phyloP scores from a whole-genome alignment of 2,329 filamentous ascomycete genomes.

The Aspergillus transmontanensis region DNA sequence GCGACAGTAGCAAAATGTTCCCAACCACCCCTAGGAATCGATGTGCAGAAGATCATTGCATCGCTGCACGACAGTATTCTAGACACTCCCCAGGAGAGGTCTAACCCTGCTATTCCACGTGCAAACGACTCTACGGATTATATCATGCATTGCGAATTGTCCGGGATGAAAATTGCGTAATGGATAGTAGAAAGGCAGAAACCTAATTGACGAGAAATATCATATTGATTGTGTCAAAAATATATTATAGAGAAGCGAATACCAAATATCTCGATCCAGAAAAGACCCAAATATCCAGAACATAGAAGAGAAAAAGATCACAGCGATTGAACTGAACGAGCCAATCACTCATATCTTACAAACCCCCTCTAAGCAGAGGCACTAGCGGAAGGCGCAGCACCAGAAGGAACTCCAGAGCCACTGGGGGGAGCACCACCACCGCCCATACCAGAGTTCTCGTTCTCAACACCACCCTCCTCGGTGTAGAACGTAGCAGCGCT shows the following conservation, averaged over 20 bases:
- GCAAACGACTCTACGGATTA: no score
- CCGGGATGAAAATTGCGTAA: no score
- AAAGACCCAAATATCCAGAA: not conserved
- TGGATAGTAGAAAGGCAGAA: not conserved
- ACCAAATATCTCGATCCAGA: not conserved
- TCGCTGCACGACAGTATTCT: no score
- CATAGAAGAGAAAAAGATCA: not conserved
- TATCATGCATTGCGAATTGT: no score
- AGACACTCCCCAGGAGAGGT: no score
- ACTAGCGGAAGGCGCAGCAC: not conserved
- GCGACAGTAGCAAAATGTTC: no score
- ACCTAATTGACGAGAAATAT: not conserved
- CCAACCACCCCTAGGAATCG: no score
- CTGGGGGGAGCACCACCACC: not conserved
- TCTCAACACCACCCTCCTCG: constrained; percentile 37
- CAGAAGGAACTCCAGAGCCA: not conserved
- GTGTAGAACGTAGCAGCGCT: constrained; percentile 35
- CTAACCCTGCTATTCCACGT: no score
- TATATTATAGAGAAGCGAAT: not conserved
- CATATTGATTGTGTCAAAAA: not conserved
- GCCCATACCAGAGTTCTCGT: constrained; percentile 23
- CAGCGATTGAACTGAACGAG: not conserved
- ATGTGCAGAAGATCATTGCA: no score
- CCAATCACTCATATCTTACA: not conserved
- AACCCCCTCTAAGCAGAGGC: not conserved